Percentiles rank a stretch among this genome's conserved stretches.
phyloP scores from a whole-genome alignment of 345 rosid species.

The Bretschneidera sinensis region DNA sequence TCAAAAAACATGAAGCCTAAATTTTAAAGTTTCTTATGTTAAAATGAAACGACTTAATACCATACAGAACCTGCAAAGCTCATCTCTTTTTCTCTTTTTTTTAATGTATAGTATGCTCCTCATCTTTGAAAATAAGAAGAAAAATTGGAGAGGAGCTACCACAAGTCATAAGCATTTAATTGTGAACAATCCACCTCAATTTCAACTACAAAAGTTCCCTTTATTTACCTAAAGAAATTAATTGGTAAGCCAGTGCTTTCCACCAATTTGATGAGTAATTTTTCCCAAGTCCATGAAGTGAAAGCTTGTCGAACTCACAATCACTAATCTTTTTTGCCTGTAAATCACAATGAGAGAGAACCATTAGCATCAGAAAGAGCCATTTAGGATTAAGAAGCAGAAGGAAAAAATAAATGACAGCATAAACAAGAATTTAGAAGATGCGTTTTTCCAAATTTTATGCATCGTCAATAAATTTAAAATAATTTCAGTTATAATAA shows the following conservation, averaged over 20 bases:
- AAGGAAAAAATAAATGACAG: neutral
- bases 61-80: too few species aligned
- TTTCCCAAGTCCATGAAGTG: constrained; percentile 49
- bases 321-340: constrained; percentile 39
- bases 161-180: too few species aligned
- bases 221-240: constrained; percentile 32
- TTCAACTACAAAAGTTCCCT: neutral
- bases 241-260: constrained; percentile 39
- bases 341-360: constrained; percentile 6
- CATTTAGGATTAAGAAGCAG: constrained; percentile 1
- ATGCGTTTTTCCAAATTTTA: too few species aligned
- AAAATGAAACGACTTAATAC: too few species aligned
- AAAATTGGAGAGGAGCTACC: too few species aligned
- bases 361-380: constrained; percentile 7
- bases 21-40: too few species aligned
- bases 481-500: too few species aligned
- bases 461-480: too few species aligned
- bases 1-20: too few species aligned
- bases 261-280: constrained; percentile 41
- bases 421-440: neutral
- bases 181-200: neutral
- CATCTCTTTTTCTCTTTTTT: too few species aligned
- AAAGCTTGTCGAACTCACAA: constrained; percentile 40
- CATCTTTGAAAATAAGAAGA: too few species aligned
- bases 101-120: too few species aligned